These are phyloP conservation scores for Schizonepeta tenuifolia DNA, from an alignment of 257 asterid genomes.

Conservation along the genomic window DNA sequence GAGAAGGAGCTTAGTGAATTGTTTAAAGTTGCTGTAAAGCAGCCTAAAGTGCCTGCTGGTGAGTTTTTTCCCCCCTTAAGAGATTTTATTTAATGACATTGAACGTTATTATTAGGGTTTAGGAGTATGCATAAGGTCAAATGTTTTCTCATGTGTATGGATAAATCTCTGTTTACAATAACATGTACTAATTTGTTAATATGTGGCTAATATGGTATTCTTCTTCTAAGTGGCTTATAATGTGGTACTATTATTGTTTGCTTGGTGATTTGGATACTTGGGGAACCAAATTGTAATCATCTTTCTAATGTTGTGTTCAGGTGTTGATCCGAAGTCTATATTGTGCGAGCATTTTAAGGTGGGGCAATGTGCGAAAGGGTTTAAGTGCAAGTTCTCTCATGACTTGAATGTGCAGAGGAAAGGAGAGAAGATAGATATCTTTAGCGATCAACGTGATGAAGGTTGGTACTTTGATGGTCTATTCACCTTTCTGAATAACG, in stretches of 20 bases:
- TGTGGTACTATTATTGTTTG: not conserved
- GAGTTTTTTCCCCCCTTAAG: conserved; percentile 43
- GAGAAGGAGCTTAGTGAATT: conserved; percentile 90
- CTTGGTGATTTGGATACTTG: conserved; percentile 8
- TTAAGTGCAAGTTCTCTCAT: conserved; percentile 95
- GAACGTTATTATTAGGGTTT: not conserved
- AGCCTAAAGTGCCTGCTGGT: conserved; percentile 97
- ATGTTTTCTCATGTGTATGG: not conserved
- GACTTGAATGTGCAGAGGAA: conserved; percentile 96
- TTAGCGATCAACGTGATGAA: conserved; percentile 70
- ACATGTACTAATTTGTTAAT: not conserved
- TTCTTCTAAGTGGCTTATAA: not conserved
- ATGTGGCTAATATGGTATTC: too few relatives aligned
- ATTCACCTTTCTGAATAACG: not conserved
- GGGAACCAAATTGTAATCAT: not conserved
- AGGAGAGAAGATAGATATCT: conserved; percentile 93
- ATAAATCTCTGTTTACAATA: not conserved
- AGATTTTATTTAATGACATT: not conserved
- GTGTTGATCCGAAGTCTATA: conserved; percentile 93
- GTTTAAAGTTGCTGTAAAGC: conserved; percentile 84
- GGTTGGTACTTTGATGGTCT: conserved; percentile 38
- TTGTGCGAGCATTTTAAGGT: conserved; percentile 82
- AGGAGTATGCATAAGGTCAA: not conserved
- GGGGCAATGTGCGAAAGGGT: conserved; percentile 91
- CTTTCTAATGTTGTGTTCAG: conserved; percentile 44